Conservation (phyloP, 75 land plant species). For the Azolla pinnata region DNA sequence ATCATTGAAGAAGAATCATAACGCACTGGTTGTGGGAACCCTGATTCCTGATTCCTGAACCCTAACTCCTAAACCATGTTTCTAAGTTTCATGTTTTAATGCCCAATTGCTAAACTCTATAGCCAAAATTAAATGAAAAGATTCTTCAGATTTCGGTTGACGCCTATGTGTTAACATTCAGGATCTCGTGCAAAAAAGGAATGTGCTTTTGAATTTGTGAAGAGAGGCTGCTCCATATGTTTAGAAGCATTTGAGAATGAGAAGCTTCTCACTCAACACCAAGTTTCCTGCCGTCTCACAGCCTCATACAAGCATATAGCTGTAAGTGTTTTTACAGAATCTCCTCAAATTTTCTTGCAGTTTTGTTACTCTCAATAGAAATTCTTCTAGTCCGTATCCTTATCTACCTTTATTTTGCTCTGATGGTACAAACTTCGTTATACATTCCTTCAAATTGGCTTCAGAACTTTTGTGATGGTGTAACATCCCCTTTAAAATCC, state of each 20-base stretch:
- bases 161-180: not conserved
- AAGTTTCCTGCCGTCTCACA: constrained; percentile 20
- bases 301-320: constrained; percentile 1
- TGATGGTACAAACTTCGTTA: not conserved
- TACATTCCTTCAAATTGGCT: not conserved
- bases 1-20: no score
- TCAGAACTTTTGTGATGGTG: not conserved
- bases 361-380: not conserved
- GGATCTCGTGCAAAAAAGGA: constrained; percentile 52
- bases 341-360: not conserved
- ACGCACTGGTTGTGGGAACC: no score
- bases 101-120: no score
- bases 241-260: constrained; percentile 37
- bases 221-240: constrained; percentile 54
- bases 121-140: not conserved
- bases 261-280: constrained; percentile 25
- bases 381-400: not conserved
- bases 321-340: not conserved
- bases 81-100: no score
- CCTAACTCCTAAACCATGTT: no score
- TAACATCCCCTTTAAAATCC: not conserved
- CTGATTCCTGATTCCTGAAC: no score
- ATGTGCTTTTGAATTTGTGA: constrained; percentile 41
- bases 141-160: not conserved
- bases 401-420: not conserved